These are phyloP conservation scores for Annulohypoxylon moriforme DNA, from an alignment of 495 filamentous ascomycete genomes.

Conservation along the genomic window DNA sequence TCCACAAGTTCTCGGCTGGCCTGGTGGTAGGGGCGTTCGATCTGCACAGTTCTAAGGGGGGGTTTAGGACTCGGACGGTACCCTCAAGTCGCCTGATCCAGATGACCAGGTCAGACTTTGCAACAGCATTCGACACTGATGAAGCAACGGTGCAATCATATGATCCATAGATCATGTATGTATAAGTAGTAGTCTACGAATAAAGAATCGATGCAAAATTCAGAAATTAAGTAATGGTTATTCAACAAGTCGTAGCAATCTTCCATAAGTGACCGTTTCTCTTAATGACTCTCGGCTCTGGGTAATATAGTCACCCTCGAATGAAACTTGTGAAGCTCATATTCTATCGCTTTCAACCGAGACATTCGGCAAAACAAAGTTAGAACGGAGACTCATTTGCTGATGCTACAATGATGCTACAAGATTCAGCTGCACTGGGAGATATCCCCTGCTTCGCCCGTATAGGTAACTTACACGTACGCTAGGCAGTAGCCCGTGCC, in stretches of 20 bases:
- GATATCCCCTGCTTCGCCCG: no score
- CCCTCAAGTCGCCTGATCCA: conserved; percentile 5
- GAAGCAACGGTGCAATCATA: conserved; percentile 36
- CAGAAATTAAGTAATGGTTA: neutral
- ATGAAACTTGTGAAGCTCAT: no score
- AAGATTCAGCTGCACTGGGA: no score
- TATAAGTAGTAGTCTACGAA: conserved; percentile 46
- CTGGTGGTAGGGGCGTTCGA: conserved; percentile 20
- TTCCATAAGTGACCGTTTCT: neutral
- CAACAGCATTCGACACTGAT: conserved; percentile 27
- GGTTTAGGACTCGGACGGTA: neutral
- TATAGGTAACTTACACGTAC: no score
- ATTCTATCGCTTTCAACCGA: no score
- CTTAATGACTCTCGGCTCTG: neutral
- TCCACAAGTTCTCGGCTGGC: conserved; percentile 6
- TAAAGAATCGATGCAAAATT: conserved; percentile 30
- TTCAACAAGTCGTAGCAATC: neutral
- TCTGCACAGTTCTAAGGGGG: conserved; percentile 3
- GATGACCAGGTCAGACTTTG: conserved; percentile 13
- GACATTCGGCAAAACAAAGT: no score
- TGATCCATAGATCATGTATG: conserved; percentile 42
- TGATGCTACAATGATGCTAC: no score
- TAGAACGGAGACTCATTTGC: no score
- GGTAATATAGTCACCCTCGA: no score
- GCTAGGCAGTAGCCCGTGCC: no score